Evolutionary conservation across 2,329 filamentous ascomycete species (phyloP), one percentile per base, ranked within the genome.

Genomic region (Cryoendolithus antarcticus): DNA sequence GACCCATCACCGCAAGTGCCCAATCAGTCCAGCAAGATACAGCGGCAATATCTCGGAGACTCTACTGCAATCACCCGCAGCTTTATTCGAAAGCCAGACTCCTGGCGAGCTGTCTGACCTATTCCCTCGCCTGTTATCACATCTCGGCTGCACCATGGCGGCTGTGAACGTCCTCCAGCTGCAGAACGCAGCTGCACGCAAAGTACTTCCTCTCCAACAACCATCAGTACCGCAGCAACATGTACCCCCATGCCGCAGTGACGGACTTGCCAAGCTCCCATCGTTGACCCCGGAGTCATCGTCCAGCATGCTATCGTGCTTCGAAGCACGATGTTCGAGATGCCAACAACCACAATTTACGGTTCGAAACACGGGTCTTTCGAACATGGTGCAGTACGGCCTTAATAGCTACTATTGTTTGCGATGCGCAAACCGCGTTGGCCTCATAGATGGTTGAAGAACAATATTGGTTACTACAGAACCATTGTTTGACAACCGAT

Each of bases 331-430:
- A 33, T 61, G 58, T 43, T 61, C 58, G 12, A 42, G 58, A 38
- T 61, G 58, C 41, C 57, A 59, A 37, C 50, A 58, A 13, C 55
- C 55, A 2, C 47, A 51, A n/a, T 56, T 53, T 46, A 31, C 55
- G 30, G 55, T 59, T 34, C 32, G 52, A 13, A 43, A 48, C 38
- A 58, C 55, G 2, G 56, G 56, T 19, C 51, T 54, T 34, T 49
- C 46, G 42, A 60, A 58, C 46, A 61, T 61, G 58, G 42, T 60
- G 6, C 46, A 48, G 7, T 61, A 60, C 34, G 58, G 58, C 10
- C 46, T 60, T 27, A 61, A 61, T 37, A 47, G 55, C 30, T 61
- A 54, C 50, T 61, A 61, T 47, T 61, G 58, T 49, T 50, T 41
- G 15, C 49, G 58, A 24, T 61, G 58, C 40, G 58, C 58, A 27